These are phyloP conservation scores for Eragrostis curvula DNA, from an alignment of 176 grass and related monocot genomes.

Conservation along the genomic window DNA sequence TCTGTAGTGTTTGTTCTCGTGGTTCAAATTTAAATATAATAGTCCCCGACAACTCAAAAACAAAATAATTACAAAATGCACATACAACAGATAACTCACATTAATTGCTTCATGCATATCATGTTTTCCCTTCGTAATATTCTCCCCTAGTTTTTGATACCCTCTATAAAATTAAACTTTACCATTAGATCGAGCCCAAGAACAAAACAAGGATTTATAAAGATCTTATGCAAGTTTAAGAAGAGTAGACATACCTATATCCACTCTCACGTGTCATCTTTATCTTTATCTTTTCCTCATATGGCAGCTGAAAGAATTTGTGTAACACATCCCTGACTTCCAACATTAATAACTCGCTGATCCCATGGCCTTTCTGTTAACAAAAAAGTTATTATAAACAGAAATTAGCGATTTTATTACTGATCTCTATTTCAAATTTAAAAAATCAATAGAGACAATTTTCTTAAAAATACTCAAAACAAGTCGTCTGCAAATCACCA, in stretches of 20 bases:
- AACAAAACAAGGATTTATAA: background rate
- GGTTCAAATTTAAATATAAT: constrained; percentile 28
- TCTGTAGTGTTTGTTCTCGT: constrained; percentile 48
- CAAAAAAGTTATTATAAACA: background rate
- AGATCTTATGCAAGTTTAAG: background rate
- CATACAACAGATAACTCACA: constrained; percentile 61
- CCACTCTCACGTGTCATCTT: constrained; percentile 82
- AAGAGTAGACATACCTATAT: constrained; percentile 62
- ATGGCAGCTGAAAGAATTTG: constrained; percentile 77
- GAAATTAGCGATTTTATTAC: no score
- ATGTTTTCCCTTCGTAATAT: constrained; percentile 88
- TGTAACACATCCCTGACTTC: constrained; percentile 71
- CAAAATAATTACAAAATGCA: background rate
- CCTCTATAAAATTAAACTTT: constrained; percentile 63
- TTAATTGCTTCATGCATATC: constrained; percentile 99
- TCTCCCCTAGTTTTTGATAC: constrained; percentile 79
- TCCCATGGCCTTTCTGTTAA: constrained; percentile 85
- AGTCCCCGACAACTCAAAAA: no score
- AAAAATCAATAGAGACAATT: no score
- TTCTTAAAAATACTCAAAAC: no score
- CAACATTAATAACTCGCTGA: constrained; percentile 66
- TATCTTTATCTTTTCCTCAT: constrained; percentile 86
- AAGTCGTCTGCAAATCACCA: no score
- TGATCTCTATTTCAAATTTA: no score
- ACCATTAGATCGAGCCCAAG: background rate